Percentiles rank a stretch among this genome's conserved stretches.
phyloP scores from a whole-genome alignment of 352 stramenopile species.

The Peronospora farinosa region DNA sequence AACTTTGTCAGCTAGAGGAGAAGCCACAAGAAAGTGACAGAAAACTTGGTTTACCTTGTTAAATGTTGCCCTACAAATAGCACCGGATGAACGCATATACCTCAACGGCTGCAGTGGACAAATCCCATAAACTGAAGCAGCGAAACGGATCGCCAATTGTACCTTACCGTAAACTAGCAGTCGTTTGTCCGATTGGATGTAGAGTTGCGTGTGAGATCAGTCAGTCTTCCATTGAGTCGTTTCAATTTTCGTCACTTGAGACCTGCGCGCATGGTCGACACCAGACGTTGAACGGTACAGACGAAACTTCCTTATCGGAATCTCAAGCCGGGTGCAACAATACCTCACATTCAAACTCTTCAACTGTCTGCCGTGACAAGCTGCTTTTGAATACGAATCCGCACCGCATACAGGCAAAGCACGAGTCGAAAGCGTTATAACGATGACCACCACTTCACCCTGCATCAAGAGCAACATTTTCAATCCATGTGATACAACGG shows the following conservation, averaged over 20 bases:
- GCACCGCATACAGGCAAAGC: constrained; percentile 14
- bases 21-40: not conserved
- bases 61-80: constrained; percentile 1
- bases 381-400: not conserved
- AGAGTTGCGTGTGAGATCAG: constrained; percentile 1
- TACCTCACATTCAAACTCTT: constrained; percentile 33
- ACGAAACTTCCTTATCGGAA: constrained; percentile 33
- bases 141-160: not conserved
- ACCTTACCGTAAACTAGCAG: too few species aligned
- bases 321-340: constrained; percentile 10
- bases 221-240: constrained; percentile 23
- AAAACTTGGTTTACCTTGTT: not conserved
- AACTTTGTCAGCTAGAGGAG: constrained; percentile 19
- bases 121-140: constrained; percentile 20
- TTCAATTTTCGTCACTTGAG: constrained; percentile 24
- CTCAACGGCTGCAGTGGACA: constrained; percentile 10
- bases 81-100: not conserved
- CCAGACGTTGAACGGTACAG: constrained; percentile 19
- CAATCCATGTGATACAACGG: constrained; percentile 15
- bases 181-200: constrained; percentile 4
- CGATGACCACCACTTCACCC: constrained; percentile 25
- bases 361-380: constrained; percentile 17
- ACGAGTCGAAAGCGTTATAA: constrained; percentile 6
- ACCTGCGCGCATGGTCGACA: constrained; percentile 22
- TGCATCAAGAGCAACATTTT: constrained; percentile 27